Evolutionary conservation across 345 rosid genomes (phyloP), one percentile per base, ranked within the genome.

Genomic region (Aurinia saxatilis): DNA sequence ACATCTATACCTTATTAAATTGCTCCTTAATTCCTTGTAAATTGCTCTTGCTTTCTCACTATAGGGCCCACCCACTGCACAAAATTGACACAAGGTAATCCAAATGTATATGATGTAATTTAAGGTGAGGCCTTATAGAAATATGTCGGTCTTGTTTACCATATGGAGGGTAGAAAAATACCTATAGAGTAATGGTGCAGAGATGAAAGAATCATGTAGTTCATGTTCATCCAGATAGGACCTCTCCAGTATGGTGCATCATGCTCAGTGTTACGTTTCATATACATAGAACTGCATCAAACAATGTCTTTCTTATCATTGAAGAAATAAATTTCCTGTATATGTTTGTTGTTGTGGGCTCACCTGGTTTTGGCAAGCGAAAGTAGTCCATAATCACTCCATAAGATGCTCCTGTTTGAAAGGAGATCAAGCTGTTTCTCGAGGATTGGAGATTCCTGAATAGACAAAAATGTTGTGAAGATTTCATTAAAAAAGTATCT

Each of bases 241-340:
- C 97, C 96, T 77, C 99, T 87, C 99, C 99, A 93, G 63, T 93
- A 93, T 8, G 99, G 97, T 51, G 99, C 84, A 40, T 93, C 99
- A 55, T 87, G 99, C 79, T 90, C 87, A 10, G 99, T 90, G 77
- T 93, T 93, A 71, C 86, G 91, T 77, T 87, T 85, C 99, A 90
- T 93, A 81, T 93, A 87, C 75, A 90, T 25, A 25, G 96, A 82
- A 75, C 97, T 93, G 78, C 38, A 38, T 4, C 41, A 35, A 23
- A 54, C 33, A 73, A 42, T 35, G 37, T 36, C 31, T 9, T 35
- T 34, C 10, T 34, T 42, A 51, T 41, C 53, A 51, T 25, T 29
- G 7, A 50, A 41, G 9, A 36, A 14, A 23, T 8, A 2, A 45
- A 17, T 1, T 1, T 44, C 13, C 41, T 1, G 16, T 41, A 45